Conservation (phyloP, 805 yeast genomes). For the Candida takata region DNA sequence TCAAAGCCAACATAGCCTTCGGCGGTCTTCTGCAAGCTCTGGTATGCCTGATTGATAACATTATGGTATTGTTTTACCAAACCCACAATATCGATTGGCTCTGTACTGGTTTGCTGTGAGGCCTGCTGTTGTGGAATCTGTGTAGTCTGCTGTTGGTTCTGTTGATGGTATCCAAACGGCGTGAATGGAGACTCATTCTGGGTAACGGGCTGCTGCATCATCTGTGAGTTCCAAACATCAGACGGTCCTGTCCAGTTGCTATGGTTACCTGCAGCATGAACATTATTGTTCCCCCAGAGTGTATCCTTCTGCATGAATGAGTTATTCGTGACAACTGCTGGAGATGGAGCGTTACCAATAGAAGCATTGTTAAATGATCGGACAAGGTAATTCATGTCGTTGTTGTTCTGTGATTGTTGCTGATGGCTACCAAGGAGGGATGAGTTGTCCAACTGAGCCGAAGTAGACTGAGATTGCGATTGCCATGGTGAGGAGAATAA, state of each 20-base stretch:
- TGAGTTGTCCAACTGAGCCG: neutral
- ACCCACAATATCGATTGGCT: neutral
- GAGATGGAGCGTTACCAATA: neutral
- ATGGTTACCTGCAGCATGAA: neutral
- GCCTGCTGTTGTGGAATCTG: no score
- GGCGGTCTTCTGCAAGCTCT: neutral
- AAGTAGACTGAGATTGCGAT: neutral
- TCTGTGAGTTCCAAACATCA: neutral
- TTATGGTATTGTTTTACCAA: neutral
- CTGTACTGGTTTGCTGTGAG: neutral
- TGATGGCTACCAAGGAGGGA: neutral
- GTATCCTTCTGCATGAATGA: conserved; percentile 2
- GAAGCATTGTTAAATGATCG: neutral
- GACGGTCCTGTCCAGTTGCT: conserved; percentile 1
- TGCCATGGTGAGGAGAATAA: conserved; percentile 1
- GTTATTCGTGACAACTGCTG: neutral
- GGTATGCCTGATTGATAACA: neutral
- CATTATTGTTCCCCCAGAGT: conserved; percentile 5
- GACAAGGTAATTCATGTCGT: neutral
- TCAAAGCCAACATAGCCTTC: conserved; percentile 1
- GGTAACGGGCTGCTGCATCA: neutral
- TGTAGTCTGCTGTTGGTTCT: neutral
- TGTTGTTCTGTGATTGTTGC: neutral
- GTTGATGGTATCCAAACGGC: neutral
- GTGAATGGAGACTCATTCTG: neutral